phyloP scores from a whole-genome alignment of 108 stramenopile species.

The Chaetoceros tenuissimus region DNA sequence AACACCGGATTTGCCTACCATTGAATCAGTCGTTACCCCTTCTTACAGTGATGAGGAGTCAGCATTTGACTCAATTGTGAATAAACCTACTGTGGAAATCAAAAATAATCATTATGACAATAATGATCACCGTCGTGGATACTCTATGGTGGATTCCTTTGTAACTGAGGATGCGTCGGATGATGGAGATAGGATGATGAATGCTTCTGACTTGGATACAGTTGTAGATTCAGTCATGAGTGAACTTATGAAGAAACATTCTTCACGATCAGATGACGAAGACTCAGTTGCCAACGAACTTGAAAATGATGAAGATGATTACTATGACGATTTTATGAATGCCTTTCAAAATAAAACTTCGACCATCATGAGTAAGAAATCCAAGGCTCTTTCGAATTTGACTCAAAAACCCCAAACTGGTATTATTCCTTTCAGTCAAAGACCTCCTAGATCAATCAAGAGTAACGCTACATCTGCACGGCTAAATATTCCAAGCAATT shows the following conservation, averaged over 20 bases:
- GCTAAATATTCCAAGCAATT: no score
- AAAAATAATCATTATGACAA: no score
- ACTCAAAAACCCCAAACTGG: not conserved
- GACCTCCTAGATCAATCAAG: not conserved
- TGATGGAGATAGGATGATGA: not conserved
- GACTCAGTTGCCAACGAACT: not conserved
- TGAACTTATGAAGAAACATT: not conserved
- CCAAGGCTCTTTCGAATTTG: not conserved
- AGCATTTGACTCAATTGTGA: no score
- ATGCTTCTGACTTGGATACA: not conserved
- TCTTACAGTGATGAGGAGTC: no score
- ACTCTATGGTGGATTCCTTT: no score
- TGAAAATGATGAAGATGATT: not conserved
- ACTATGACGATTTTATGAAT: not conserved
- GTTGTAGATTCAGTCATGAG: not conserved
- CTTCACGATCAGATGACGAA: no score
- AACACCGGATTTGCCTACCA: no score
- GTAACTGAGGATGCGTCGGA: no score
- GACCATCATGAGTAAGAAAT: not conserved
- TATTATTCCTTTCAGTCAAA: not conserved
- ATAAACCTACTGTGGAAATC: no score
- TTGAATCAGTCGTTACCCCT: no score
- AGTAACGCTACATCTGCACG: not conserved
- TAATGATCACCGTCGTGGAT: no score
- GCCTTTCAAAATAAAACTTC: not conserved